Evolutionary conservation across 805 yeast genomes (phyloP).

Genomic region (Barnettozyma wickerhamii): DNA sequence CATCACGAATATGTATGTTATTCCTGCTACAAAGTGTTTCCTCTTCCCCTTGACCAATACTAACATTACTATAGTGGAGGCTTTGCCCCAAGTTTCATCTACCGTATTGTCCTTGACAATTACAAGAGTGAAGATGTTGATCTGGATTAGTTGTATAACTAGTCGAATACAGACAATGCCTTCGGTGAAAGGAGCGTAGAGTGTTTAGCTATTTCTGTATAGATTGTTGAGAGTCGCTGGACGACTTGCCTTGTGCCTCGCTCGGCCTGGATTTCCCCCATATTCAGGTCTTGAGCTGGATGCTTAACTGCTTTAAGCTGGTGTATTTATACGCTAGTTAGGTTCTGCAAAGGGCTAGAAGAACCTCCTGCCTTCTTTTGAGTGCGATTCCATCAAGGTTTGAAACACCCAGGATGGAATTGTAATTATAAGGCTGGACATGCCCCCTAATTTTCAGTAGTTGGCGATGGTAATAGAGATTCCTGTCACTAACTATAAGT

Average conservation of each 20-base stretch:
- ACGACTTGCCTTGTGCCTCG: conserved; percentile 55
- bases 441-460: background rate
- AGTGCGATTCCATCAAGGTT: conserved; percentile 48
- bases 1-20: conserved; percentile 71
- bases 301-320: conserved; percentile 27
- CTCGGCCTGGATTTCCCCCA: conserved; percentile 39
- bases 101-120: conserved; percentile 91
- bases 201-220: background rate
- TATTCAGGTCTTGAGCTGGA: conserved; percentile 59
- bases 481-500: too few relatives aligned
- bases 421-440: conserved; percentile 27
- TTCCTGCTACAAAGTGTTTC: background rate
- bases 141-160: conserved; percentile 33
- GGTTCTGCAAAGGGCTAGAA: conserved; percentile 42
- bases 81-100: conserved; percentile 91
- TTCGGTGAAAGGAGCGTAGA: background rate
- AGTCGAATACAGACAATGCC: background rate
- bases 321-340: background rate
- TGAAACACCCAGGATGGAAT: conserved; percentile 22
- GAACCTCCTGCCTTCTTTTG: conserved; percentile 44
- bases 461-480: too few relatives aligned
- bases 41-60: background rate
- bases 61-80: conserved; percentile 55
- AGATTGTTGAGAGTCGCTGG: background rate
- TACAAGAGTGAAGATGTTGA: conserved; percentile 81